These are phyloP conservation scores for Scytalidium lignicola DNA, from an alignment of 2,329 filamentous ascomycete species.

Conservation along the genomic window DNA sequence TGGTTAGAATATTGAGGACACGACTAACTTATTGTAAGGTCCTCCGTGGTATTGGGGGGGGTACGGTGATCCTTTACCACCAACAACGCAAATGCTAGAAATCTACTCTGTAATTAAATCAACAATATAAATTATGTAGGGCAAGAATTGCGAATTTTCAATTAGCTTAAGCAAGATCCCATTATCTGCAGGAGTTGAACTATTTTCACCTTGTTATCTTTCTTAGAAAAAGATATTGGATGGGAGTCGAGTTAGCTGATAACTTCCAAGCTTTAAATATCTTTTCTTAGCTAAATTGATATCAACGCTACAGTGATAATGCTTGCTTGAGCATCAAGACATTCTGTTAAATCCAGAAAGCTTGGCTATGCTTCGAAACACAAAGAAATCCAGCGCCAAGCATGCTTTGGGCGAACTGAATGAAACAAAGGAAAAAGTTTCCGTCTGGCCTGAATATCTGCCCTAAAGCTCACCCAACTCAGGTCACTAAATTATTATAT, in stretches of 20 bases:
- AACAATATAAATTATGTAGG: no score
- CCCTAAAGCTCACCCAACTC: not conserved
- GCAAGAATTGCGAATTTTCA: no score
- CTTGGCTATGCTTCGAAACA: constrained; percentile 22
- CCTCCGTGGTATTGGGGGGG: no score
- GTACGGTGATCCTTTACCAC: no score
- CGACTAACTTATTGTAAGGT: not conserved
- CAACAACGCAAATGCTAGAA: no score
- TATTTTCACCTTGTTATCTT: no score
- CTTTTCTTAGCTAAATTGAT: not conserved
- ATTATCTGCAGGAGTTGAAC: no score
- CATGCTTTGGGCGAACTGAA: constrained; percentile 17
- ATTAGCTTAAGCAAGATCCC: no score
- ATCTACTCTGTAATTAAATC: no score
- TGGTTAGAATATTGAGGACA: not conserved
- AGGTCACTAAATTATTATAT: constrained; percentile 15
- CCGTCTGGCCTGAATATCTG: not conserved
- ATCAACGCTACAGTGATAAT: not conserved
- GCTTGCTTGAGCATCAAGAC: not conserved
- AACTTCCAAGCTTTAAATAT: not conserved
- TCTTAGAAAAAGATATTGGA: no score
- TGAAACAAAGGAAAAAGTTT: constrained; percentile 23
- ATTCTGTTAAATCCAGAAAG: constrained; percentile 7
- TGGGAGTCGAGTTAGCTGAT: no score
- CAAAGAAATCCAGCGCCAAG: constrained; percentile 13